Conservation (phyloP, 2,329 filamentous ascomycete genomes). For the Aspergillus costaricaensis region DNA sequence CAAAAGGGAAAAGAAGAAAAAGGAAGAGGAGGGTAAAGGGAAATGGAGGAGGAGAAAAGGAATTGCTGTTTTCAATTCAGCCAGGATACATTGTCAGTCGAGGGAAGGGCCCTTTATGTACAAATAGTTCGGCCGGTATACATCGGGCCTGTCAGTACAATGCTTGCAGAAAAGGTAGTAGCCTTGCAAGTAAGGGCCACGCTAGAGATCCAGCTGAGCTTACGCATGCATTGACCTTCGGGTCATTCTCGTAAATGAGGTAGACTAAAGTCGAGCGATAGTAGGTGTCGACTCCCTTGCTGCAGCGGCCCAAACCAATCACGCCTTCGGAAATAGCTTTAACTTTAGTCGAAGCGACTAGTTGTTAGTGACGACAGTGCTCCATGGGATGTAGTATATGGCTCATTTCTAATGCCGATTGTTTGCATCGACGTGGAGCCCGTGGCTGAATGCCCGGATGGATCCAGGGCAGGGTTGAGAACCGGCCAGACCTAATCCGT, state of each 20-base stretch:
- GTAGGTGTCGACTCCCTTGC: slow-evolving; percentile 6
- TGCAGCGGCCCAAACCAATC: slow-evolving; percentile 6
- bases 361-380: neutral
- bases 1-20: too few species aligned
- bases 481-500: neutral
- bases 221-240: slow-evolving; percentile 11
- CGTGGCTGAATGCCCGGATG: neutral
- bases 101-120: slow-evolving; percentile 5
- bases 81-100: slow-evolving; percentile 1
- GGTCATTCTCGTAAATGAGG: slow-evolving; percentile 3
- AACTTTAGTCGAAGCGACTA: slow-evolving; percentile 5
- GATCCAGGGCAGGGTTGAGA: neutral
- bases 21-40: neutral
- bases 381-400: neutral
- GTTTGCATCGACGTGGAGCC: slow-evolving; percentile 1
- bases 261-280: neutral
- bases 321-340: slow-evolving; percentile 3
- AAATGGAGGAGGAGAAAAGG: neutral
- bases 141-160: slow-evolving; percentile 2
- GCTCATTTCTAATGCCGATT: neutral
- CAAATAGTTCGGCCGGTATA: neutral
- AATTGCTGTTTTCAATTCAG: slow-evolving; percentile 1
- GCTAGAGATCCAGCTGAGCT: slow-evolving; percentile 4
- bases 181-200: slow-evolving; percentile 4
- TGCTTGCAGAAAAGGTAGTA: slow-evolving; percentile 1